Conservation (phyloP, 768 basidiomycete genomes). For the Naganishia antarctica region DNA sequence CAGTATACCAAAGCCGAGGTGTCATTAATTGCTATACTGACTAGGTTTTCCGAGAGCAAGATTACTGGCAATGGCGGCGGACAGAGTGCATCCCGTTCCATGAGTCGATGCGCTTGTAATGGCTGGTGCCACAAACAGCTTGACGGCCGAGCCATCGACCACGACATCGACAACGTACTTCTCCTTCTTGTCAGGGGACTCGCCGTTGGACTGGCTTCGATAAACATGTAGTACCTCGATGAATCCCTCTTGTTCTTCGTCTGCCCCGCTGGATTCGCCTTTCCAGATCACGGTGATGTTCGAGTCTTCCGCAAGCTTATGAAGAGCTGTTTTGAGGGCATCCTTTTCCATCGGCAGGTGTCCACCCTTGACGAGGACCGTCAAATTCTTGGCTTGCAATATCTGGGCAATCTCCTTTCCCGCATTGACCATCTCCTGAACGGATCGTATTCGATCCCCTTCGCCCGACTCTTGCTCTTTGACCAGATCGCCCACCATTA, state of each 20-base stretch:
- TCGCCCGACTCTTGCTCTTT: slow-evolving; percentile 52
- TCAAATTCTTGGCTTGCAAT: slow-evolving; percentile 40
- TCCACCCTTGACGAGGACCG: slow-evolving; percentile 77
- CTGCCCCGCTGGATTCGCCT: slow-evolving; percentile 20
- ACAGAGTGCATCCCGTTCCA: slow-evolving; percentile 90
- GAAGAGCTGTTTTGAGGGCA: slow-evolving; percentile 58
- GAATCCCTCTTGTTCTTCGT: slow-evolving; percentile 34
- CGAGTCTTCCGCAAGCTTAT: slow-evolving; percentile 33
- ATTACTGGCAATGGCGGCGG: slow-evolving; percentile 68
- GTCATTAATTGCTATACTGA: slow-evolving; percentile 51
- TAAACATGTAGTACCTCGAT: slow-evolving; percentile 35
- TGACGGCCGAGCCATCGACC: slow-evolving; percentile 15
- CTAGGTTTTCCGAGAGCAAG: slow-evolving; percentile 57
- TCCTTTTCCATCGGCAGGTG: slow-evolving; percentile 57
- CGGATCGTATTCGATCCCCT: slow-evolving; percentile 50
- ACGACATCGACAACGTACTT: slow-evolving; percentile 43
- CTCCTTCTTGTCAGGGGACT: slow-evolving; percentile 44
- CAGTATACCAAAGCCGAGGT: neutral
- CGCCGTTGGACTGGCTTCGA: neutral
- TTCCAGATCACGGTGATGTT: slow-evolving; percentile 24
- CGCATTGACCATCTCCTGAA: slow-evolving; percentile 6
- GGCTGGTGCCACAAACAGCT: slow-evolving; percentile 52
- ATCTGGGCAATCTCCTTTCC: slow-evolving; percentile 10
- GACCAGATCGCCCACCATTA: slow-evolving; percentile 34
- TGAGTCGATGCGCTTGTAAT: slow-evolving; percentile 63